Conservation (phyloP, 306 rosid genomes). For the Pyrus communis region DNA sequence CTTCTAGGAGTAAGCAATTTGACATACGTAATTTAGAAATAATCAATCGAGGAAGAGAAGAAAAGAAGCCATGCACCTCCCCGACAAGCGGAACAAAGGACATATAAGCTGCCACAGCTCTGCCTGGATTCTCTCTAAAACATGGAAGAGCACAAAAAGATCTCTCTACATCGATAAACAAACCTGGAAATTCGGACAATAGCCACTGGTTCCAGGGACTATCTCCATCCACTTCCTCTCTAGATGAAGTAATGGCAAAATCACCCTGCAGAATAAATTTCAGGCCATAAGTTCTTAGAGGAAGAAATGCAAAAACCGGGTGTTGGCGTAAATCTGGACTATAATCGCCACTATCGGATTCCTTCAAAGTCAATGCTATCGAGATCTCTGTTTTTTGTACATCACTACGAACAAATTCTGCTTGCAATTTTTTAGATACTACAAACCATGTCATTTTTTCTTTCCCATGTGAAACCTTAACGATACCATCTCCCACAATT, state of each 20-base stretch:
- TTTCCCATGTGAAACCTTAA: conserved; percentile 71
- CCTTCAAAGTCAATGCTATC: conserved; percentile 75
- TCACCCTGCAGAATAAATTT: conserved; percentile 93
- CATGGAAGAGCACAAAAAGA: conserved; percentile 76
- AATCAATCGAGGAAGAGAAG: conserved; percentile 74
- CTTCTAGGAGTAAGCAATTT: conserved; percentile 78
- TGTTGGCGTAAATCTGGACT: conserved; percentile 59
- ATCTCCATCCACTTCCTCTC: conserved; percentile 97
- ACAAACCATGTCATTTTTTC: conserved; percentile 87
- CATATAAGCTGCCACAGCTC: conserved; percentile 83
- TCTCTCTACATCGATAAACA: conserved; percentile 68
- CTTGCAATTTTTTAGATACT: conserved; percentile 58
- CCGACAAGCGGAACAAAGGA: conserved; percentile 86
- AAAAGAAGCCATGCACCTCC: conserved; percentile 92
- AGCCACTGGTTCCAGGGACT: conserved; percentile 98
- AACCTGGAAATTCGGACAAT: conserved; percentile 76
- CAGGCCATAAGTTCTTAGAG: conserved; percentile 82
- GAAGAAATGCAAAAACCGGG: conserved; percentile 95
- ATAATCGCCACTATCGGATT: conserved; percentile 43
- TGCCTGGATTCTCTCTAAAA: conserved; percentile 66
- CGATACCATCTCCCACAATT: conserved; percentile 61
- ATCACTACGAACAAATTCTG: conserved; percentile 48
- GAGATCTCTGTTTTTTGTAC: conserved; percentile 81
- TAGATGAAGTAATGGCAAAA: conserved; percentile 94
- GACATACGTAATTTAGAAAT: conserved; percentile 62